Evolutionary conservation across 257 asterid species (phyloP).

Genomic region (Solanum sparsipilum): DNA sequence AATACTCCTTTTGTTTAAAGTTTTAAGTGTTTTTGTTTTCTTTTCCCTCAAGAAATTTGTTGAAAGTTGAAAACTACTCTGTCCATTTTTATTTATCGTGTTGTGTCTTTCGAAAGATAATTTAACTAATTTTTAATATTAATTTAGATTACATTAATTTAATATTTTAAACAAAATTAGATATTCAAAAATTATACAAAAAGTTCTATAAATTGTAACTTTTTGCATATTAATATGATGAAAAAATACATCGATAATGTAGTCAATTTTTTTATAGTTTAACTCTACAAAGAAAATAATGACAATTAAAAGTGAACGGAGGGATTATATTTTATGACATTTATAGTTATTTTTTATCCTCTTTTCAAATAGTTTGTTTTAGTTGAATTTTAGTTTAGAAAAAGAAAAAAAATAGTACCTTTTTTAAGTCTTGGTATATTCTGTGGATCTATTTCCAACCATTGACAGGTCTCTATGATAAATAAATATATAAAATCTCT

Average conservation of each 20-base stretch:
- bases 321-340: fast-evolving
- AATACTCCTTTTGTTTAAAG: neutral
- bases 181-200: too few species aligned
- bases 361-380: neutral
- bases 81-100: too few species aligned
- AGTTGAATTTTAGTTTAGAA: neutral
- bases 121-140: fast-evolving
- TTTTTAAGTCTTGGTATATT: neutral
- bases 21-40: neutral
- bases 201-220: too few species aligned
- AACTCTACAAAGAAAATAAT: fast-evolving
- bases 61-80: neutral
- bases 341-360: neutral
- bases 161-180: too few species aligned
- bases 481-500: neutral
- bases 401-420: neutral
- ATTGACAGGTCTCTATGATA: neutral
- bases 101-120: fast-evolving
- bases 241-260: too few species aligned
- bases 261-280: too few species aligned
- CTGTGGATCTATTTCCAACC: neutral
- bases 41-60: neutral
- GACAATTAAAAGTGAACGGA: too few species aligned
- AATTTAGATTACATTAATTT: too few species aligned
- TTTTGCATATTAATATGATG: too few species aligned